These are phyloP conservation scores for Pythium biforme DNA, from an alignment of 352 stramenopile species.

Conservation along the genomic window DNA sequence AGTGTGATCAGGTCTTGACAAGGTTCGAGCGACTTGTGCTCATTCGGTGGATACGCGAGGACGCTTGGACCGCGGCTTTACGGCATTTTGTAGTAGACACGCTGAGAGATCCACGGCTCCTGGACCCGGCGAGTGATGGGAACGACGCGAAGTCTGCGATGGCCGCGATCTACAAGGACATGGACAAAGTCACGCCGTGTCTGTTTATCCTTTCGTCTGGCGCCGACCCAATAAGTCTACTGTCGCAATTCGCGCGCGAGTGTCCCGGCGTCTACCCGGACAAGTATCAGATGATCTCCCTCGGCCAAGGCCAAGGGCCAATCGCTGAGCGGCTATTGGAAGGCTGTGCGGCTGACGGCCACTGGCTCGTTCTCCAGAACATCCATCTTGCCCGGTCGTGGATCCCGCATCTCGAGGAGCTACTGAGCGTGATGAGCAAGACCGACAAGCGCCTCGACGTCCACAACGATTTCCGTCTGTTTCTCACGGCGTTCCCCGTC, in stretches of 20 bases:
- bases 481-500: constrained; percentile 65
- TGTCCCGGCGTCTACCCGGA: constrained; percentile 27
- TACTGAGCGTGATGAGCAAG: constrained; percentile 38
- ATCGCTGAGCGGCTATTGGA: constrained; percentile 61
- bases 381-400: constrained; percentile 76
- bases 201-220: constrained; percentile 78
- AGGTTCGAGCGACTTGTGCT: constrained; percentile 56
- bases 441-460: constrained; percentile 31
- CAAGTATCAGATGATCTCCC: constrained; percentile 61
- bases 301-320: constrained; percentile 74
- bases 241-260: constrained; percentile 55
- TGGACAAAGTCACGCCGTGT: constrained; percentile 61
- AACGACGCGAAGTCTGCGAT: constrained; percentile 28
- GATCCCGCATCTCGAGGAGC: constrained; percentile 59
- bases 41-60: constrained; percentile 57
- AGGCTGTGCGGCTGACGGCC: constrained; percentile 41
- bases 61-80: constrained; percentile 40
- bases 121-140: constrained; percentile 10
- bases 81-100: constrained; percentile 39
- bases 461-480: constrained; percentile 65
- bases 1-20: constrained; percentile 33
- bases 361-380: constrained; percentile 78
- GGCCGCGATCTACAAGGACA: constrained; percentile 49
- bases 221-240: constrained; percentile 49
- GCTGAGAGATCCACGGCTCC: constrained; percentile 32